Percentiles rank a stretch among this genome's conserved stretches.
phyloP scores from a whole-genome alignment of 1,284 basidiomycete species.

The Agroathelia rolfsii region DNA sequence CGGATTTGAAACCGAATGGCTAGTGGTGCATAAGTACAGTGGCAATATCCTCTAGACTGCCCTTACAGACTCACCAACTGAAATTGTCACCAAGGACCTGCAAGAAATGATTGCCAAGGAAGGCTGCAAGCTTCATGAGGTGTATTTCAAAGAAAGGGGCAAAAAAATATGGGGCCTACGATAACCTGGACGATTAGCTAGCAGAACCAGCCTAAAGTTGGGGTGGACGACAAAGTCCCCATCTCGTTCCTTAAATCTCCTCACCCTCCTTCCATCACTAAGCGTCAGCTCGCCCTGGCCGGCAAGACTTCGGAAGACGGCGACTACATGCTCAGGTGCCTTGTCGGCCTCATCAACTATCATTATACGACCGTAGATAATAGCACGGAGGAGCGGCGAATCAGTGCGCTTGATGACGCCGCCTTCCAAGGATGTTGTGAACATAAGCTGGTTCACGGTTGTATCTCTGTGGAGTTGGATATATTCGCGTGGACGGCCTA shows the following conservation, averaged over 20 bases:
- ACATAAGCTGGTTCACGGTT: conserved; percentile 61
- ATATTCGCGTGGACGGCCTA: conserved; percentile 55
- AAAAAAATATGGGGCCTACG: conserved; percentile 40
- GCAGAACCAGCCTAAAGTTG: conserved; percentile 50
- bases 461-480: conserved; percentile 61
- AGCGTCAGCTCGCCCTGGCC: conserved; percentile 53
- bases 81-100: conserved; percentile 63
- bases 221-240: conserved; percentile 50
- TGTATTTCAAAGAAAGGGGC: conserved; percentile 1
- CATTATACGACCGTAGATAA: conserved; percentile 47
- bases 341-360: conserved; percentile 65
- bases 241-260: conserved; percentile 33
- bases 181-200: conserved; percentile 65
- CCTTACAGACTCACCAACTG: conserved; percentile 26
- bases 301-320: conserved; percentile 56
- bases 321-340: conserved; percentile 60
- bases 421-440: conserved; percentile 46
- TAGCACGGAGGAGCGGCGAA: conserved; percentile 54
- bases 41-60: no score
- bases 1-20: conserved; percentile 56
- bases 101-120: conserved; percentile 62
- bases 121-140: conserved; percentile 31
- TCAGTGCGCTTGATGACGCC: conserved; percentile 51
- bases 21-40: conserved; percentile 12
- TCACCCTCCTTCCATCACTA: conserved; percentile 49